Conservation (phyloP, 2,329 filamentous ascomycete species). For the Fusarium burgessii region DNA sequence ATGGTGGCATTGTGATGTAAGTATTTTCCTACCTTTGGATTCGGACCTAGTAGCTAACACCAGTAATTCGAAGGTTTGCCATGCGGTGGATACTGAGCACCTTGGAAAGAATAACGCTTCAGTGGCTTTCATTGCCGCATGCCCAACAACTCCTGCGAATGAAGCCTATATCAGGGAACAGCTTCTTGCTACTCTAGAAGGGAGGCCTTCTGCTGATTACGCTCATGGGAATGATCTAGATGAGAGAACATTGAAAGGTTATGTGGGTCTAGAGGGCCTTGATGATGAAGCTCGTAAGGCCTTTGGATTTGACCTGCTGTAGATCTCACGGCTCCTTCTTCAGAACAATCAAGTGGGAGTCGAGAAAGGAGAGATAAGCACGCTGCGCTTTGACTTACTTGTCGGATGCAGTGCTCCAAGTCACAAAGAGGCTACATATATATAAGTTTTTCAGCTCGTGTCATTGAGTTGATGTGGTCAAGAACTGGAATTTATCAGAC, state of each 20-base stretch:
- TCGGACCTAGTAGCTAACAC: not conserved
- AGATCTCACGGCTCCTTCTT: not conserved
- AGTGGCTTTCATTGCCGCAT: slow-evolving; percentile 3
- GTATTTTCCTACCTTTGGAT: not conserved
- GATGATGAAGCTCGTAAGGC: not conserved
- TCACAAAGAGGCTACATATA: too few species aligned
- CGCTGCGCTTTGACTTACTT: too few species aligned
- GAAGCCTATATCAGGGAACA: not conserved
- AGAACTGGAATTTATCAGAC: too few species aligned
- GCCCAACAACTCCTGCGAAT: not conserved
- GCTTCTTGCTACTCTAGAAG: not conserved
- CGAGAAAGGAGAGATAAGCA: too few species aligned
- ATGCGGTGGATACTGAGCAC: slow-evolving; percentile 4
- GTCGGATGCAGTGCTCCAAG: too few species aligned
- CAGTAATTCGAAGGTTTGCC: not conserved
- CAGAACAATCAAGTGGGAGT: too few species aligned
- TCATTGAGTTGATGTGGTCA: too few species aligned
- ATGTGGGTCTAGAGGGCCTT: not conserved
- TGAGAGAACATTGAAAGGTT: not conserved
- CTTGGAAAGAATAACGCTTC: not conserved
- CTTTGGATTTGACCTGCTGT: not conserved
- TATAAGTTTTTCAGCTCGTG: too few species aligned
- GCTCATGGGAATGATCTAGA: not conserved
- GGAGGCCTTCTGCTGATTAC: not conserved
- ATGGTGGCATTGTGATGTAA: slow-evolving; percentile 57